These are phyloP conservation scores for Colletotrichum sp. DNA, from an alignment of 2,329 filamentous ascomycete genomes.

Conservation along the genomic window DNA sequence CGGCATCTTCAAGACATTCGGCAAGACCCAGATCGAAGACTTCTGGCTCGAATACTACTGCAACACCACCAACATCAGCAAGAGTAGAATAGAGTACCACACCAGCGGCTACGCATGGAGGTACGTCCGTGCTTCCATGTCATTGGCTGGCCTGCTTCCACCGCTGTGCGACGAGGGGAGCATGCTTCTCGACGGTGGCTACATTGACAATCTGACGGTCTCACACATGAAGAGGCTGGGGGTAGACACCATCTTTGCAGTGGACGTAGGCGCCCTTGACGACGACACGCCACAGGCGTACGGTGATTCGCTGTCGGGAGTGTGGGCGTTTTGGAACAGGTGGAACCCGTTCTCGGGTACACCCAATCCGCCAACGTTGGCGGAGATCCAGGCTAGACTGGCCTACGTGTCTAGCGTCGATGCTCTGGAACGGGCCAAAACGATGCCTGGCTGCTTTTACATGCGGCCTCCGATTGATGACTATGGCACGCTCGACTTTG, in stretches of 20 bases:
- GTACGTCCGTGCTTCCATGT: slow-evolving; percentile 97
- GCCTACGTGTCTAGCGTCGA: slow-evolving; percentile 96
- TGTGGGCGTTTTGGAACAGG: slow-evolving; percentile 93
- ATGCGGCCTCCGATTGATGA: slow-evolving; percentile 94
- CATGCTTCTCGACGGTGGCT: slow-evolving; percentile 96
- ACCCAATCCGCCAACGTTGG: slow-evolving; percentile 92
- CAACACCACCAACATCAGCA: slow-evolving; percentile 99
- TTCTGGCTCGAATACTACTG: slow-evolving; percentile 99
- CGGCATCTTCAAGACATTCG: slow-evolving; percentile 98
- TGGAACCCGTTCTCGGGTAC: slow-evolving; percentile 94
- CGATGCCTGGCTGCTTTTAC: slow-evolving; percentile 88
- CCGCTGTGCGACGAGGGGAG: slow-evolving; percentile 96
- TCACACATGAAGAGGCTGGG: slow-evolving; percentile 96
- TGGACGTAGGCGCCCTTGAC: slow-evolving; percentile 92
- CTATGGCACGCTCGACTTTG: slow-evolving; percentile 95
- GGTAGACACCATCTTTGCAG: slow-evolving; percentile 91
- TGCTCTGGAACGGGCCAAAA: slow-evolving; percentile 92
- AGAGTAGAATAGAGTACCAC: slow-evolving; percentile 89
- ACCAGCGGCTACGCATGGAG: slow-evolving; percentile 97
- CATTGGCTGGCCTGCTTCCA: slow-evolving; percentile 87
- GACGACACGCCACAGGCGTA: slow-evolving; percentile 92
- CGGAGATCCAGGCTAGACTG: slow-evolving; percentile 92
- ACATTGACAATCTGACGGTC: slow-evolving; percentile 96
- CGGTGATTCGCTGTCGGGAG: slow-evolving; percentile 90
- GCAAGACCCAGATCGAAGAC: slow-evolving; percentile 95